Base-by-base conservation (phyloP, 2,329 filamentous ascomycete species). In the Thelonectria rubi region DNA sequence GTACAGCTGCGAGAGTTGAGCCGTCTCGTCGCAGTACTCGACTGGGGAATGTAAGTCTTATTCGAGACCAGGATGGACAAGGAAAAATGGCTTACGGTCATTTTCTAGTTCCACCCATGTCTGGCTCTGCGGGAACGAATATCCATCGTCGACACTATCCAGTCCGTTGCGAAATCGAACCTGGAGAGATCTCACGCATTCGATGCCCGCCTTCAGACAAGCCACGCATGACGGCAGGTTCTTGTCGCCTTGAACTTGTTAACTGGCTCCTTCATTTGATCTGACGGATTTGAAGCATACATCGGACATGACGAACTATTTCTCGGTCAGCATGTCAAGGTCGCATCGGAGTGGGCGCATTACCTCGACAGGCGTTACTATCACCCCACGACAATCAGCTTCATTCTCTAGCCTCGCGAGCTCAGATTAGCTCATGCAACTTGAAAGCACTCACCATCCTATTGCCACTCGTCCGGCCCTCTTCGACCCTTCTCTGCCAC, bases 111-210 rank as follows among this genome's bases (percentile, higher is more conserved):
- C 37, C 10, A 62, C 32, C 62, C 62, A 64, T 24, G 48, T 55
- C 30, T 58, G 62, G 39, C 47, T 58, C 17, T 62, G 46, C 2
- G 58, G 49, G 43, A 57, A 60, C 3, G 52, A 37, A 56, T 50
- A 57, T 45, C 42, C 42, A 14, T 62, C 51, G 32, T 58, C 46
- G 12, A 45, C 30, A 15, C 43, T 30, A n/a, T 66, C 64, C 1
- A 66, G 47, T 3, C 64, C 62, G 21, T 62, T 65, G 14, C 64
- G 64, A n/a, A 66, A 66, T 1, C 62, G 64, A 20, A 66, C 64
- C 14, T 66, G 62, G 8, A 66, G 55, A 4, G 62, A 57, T 3
- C 64, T 59, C 21, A 66, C 47, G 47, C 64, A 66, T 18, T 63
- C 62, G 24, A 66, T 65, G 0, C 62, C 62, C 12, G 62, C 64